A percentile compares a stretch with the other conserved stretches of the same genome.
Conservation (phyloP, 106 monocot genomes). For the Allium sativum region DNA sequence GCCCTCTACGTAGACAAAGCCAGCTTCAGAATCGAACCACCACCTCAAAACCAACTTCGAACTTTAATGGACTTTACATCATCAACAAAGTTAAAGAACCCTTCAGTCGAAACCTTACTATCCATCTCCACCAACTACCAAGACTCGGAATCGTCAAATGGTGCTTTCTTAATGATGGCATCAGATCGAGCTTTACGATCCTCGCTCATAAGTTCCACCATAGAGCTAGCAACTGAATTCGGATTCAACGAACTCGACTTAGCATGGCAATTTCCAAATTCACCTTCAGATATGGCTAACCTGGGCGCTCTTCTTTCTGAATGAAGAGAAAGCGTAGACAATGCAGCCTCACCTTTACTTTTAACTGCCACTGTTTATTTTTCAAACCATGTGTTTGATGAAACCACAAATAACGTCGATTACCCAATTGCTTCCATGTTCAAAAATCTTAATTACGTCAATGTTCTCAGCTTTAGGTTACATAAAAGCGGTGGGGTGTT, state of each 20-base stretch:
- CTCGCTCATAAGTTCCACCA: slow-evolving; percentile 41
- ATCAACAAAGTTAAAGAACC: slow-evolving; percentile 26
- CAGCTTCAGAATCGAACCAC: slow-evolving; percentile 11
- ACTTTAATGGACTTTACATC: slow-evolving; percentile 40
- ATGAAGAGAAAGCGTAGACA: slow-evolving; percentile 35
- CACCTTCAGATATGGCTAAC: slow-evolving; percentile 54
- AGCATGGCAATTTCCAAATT: slow-evolving; percentile 59
- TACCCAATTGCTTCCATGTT: slow-evolving; percentile 52
- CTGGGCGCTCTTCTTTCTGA: slow-evolving; percentile 40
- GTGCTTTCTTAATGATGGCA: slow-evolving; percentile 53
- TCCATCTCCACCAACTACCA: slow-evolving; percentile 37
- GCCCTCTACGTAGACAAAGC: slow-evolving; percentile 32
- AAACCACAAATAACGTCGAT: slow-evolving; percentile 28
- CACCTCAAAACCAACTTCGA: slow-evolving; percentile 21
- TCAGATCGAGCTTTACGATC: slow-evolving; percentile 18
- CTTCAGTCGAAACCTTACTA: slow-evolving; percentile 47
- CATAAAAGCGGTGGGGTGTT: slow-evolving; percentile 22
- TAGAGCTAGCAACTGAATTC: slow-evolving; percentile 36
- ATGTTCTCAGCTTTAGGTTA: slow-evolving; percentile 44
- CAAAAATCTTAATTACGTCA: slow-evolving; percentile 52
- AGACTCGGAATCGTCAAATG: slow-evolving; percentile 10
- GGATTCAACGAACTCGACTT: slow-evolving; percentile 60
- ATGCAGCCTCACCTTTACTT: slow-evolving; percentile 27
- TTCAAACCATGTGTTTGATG: slow-evolving; percentile 61
- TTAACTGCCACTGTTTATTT: slow-evolving; percentile 76